These are phyloP conservation scores for Floccularia luteovirens DNA, from an alignment of 768 basidiomycete genomes.

Conservation along the genomic window DNA sequence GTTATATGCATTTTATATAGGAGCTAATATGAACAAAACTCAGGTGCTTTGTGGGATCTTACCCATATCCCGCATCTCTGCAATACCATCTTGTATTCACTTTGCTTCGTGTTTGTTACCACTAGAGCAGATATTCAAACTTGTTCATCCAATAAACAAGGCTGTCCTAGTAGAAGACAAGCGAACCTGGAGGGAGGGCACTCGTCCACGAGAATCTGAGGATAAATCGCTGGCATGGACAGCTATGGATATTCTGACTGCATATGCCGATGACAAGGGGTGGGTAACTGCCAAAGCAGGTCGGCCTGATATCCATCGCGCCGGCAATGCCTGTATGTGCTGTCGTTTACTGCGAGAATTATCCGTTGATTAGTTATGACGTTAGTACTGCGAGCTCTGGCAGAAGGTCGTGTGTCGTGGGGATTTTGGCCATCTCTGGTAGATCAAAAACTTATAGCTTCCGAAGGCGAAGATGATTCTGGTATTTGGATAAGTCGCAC, in stretches of 20 bases:
- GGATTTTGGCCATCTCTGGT: conserved; percentile 74
- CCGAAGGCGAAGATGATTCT: conserved; percentile 20
- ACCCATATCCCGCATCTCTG: conserved; percentile 77
- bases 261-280: conserved; percentile 70
- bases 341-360: neutral
- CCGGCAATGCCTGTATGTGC: conserved; percentile 80
- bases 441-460: conserved; percentile 14
- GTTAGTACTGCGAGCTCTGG: conserved; percentile 72
- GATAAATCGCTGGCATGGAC: conserved; percentile 52
- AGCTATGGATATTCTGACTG: conserved; percentile 76
- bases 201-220: conserved; percentile 14
- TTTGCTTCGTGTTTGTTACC: conserved; percentile 63
- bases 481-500: conserved; percentile 55
- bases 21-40: neutral
- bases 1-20: conserved; percentile 2
- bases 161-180: conserved; percentile 45
- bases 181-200: conserved; percentile 69
- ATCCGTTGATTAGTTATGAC: conserved; percentile 2
- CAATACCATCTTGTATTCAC: conserved; percentile 78
- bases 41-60: conserved; percentile 67
- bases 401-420: conserved; percentile 79
- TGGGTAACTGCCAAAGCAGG: conserved; percentile 92
- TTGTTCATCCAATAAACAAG: conserved; percentile 42
- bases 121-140: conserved; percentile 60
- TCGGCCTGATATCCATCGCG: conserved; percentile 79